Base-by-base conservation (phyloP, 139 green algal species). In the Asterochloris erici region DNA sequence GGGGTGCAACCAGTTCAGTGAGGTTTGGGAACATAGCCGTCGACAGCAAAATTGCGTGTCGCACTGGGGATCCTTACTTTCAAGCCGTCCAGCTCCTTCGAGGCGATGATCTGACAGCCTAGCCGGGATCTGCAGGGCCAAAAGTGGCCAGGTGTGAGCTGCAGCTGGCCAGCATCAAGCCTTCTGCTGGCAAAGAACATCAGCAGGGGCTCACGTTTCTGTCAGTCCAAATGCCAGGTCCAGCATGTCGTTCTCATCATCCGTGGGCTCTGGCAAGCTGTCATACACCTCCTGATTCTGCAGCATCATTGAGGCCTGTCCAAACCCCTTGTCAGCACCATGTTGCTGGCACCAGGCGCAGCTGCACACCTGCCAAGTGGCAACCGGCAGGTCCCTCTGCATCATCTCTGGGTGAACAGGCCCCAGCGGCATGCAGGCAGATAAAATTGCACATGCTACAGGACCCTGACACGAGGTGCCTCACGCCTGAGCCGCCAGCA, bases 171-270 rank as follows among this genome's bases (percentile, higher is more conserved):
- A 29, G 14, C 68, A 73, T 28, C 19, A 27, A 54, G 38, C 24
- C 21, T 12, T 17, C 11, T 21, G 4, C 24, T 26, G 26, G 63
- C n/a, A 54, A 54, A 54, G 38, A 54, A 54, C 66, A 21, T 27
- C 23, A 64, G 62, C n/a, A 26, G 28, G 10, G 17, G 68, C 91
- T 90, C 76, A 98, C 94, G 95, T 99, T 76, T 99, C 96, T 24
- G 94, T 98, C 11, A 99, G 90, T 0, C 95, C 97, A 91, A 98
- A 99, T 0, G 97, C 97, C 47, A 99, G 90, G 94, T 99, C 97
- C 47, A 99, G 90, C 97, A 99, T 99, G 86, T 99, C 97, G 63
- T 99, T 96, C 88, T 99, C 97, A 85, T 99, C 97, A 26, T 99
- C 97, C 19, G 89, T 89, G 10, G 97, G 88, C 83, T 99, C 97